These are phyloP conservation scores for Ascoidea rubescens DNA, from an alignment of 805 yeast genomes.

Conservation along the genomic window DNA sequence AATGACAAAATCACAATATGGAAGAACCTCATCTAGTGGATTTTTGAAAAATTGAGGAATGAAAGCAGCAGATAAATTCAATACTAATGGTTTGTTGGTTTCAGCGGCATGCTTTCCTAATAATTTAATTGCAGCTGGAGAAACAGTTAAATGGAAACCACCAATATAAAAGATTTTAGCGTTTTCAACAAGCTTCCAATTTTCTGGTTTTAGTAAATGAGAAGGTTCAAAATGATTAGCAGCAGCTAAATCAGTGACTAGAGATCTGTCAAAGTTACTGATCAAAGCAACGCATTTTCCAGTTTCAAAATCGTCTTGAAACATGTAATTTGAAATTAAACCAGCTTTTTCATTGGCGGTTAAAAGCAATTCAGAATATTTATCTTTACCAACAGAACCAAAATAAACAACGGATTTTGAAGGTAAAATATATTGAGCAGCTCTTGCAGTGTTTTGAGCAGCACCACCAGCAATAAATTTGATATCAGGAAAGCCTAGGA, in stretches of 20 bases:
- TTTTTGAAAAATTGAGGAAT: slow-evolving; percentile 92
- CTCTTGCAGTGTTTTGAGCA: slow-evolving; percentile 98
- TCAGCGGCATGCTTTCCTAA: slow-evolving; percentile 89
- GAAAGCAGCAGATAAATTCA: slow-evolving; percentile 95
- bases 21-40: slow-evolving; percentile 63
- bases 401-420: slow-evolving; percentile 74
- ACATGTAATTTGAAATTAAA: slow-evolving; percentile 72
- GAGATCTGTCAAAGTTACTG: slow-evolving; percentile 76
- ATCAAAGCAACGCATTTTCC: slow-evolving; percentile 98
- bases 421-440: slow-evolving; percentile 89
- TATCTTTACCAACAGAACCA: slow-evolving; percentile 93
- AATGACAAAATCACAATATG: slow-evolving; percentile 81
- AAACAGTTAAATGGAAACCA: slow-evolving; percentile 98
- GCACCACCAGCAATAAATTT: slow-evolving; percentile 95
- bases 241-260: slow-evolving; percentile 94
- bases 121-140: slow-evolving; percentile 83
- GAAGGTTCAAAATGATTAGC: slow-evolving; percentile 91
- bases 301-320: slow-evolving; percentile 64
- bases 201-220: slow-evolving; percentile 78
- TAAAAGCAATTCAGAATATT: slow-evolving; percentile 64
- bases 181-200: slow-evolving; percentile 74
- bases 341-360: slow-evolving; percentile 86
- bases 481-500: slow-evolving; percentile 44
- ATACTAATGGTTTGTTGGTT: slow-evolving; percentile 57
- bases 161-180: slow-evolving; percentile 86